A percentile compares a stretch with the other conserved stretches of the same genome.
phyloP scores from a whole-genome alignment of 176 grass and related monocot genomes.

The Chloris gayana region DNA sequence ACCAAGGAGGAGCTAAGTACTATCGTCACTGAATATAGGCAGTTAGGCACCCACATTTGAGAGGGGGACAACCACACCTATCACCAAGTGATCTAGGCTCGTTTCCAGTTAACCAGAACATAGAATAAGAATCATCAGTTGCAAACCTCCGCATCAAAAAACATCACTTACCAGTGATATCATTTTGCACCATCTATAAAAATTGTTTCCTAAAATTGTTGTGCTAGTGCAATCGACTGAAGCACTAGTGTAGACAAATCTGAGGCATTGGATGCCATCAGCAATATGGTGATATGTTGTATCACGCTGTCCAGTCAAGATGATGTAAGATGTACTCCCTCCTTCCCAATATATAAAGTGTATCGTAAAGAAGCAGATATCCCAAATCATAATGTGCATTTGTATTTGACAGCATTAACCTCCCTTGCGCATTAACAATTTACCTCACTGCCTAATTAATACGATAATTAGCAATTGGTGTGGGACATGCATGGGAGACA shows the following conservation, averaged over 20 bases:
- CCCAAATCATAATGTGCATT: no score
- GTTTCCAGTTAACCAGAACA: neutral
- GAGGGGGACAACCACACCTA: neutral
- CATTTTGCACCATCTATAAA: neutral
- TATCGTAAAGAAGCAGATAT: no score
- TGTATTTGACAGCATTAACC: no score
- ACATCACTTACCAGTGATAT: neutral
- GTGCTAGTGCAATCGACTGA: constrained; percentile 1
- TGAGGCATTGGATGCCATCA: neutral
- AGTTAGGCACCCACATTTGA: neutral
- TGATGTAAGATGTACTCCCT: neutral
- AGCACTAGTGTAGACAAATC: neutral
- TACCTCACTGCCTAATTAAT: no score
- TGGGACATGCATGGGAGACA: no score
- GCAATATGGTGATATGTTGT: neutral
- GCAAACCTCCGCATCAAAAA: neutral
- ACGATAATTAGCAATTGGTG: no score
- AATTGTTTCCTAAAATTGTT: neutral
- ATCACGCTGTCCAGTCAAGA: neutral
- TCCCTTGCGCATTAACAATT: no score
- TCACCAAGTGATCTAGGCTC: neutral
- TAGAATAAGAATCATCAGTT: constrained; percentile 1
- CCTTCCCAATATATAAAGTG: no score
- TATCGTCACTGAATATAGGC: neutral
- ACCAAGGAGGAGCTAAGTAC: neutral